phyloP scores from a whole-genome alignment of 345 rosid genomes.

The Moricandia moricandioides region DNA sequence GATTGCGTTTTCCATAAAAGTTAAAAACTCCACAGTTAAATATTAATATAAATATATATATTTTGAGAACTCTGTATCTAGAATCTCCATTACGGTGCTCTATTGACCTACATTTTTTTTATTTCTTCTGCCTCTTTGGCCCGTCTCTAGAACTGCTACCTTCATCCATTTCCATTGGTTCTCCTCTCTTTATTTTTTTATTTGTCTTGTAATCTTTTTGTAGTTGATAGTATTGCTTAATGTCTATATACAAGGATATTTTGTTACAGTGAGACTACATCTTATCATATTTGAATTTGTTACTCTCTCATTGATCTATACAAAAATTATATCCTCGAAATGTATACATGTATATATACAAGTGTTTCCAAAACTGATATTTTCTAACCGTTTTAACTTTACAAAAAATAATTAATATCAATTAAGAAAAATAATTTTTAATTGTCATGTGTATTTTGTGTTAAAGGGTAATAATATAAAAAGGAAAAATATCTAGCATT shows the following conservation, averaged over 20 bases:
- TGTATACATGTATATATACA: background rate
- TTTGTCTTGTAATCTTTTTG: background rate
- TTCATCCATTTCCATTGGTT: background rate
- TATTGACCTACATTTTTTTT: background rate
- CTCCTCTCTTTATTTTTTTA: background rate
- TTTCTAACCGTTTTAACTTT: background rate
- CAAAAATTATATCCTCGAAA: background rate
- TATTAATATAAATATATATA: too few species aligned
- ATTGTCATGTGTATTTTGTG: background rate
- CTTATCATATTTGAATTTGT: background rate
- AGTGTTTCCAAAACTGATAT: background rate
- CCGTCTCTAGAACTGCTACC: background rate
- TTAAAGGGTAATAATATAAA: background rate
- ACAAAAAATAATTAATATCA: background rate
- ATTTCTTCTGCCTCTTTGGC: background rate
- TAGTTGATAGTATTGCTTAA: background rate
- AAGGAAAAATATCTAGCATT: background rate
- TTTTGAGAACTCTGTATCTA: too few species aligned
- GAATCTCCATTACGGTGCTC: too few species aligned
- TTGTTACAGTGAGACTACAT: background rate
- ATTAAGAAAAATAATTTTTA: background rate
- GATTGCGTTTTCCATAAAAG: too few species aligned
- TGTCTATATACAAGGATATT: background rate
- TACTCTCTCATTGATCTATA: background rate
- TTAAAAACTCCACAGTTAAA: too few species aligned